Evolutionary conservation across 2,329 filamentous ascomycete species (phyloP).

Genomic region (Epichloe amarillans): DNA sequence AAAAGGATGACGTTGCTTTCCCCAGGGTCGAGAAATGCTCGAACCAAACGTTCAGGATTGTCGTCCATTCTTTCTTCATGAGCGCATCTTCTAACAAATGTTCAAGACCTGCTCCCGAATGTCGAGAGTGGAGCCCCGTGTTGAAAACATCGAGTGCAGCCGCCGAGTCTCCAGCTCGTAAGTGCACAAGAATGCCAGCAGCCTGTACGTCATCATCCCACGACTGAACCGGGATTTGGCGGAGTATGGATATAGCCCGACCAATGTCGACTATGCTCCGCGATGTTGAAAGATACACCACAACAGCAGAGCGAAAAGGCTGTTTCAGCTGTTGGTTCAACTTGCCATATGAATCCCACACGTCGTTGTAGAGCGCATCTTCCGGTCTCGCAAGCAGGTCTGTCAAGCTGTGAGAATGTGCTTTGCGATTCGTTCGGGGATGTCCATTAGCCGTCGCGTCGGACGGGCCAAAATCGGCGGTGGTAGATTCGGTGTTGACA

Average conservation of each 20-base stretch:
- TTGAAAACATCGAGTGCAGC: constrained; percentile 28
- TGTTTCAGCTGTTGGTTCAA: constrained; percentile 20
- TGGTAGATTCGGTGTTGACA: neutral
- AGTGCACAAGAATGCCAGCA: constrained; percentile 27
- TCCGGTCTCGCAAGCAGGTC: constrained; percentile 14
- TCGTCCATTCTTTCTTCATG: constrained; percentile 21
- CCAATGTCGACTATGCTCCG: constrained; percentile 28
- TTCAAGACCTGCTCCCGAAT: constrained; percentile 28
- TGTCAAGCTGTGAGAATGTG: constrained; percentile 2
- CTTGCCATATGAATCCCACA: constrained; percentile 30
- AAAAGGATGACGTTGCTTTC: neutral
- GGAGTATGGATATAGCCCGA: constrained; percentile 32
- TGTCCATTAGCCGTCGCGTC: neutral
- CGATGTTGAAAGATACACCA: constrained; percentile 31
- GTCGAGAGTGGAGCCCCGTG: constrained; percentile 19
- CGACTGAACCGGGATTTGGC: constrained; percentile 18
- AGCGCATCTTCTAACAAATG: constrained; percentile 29
- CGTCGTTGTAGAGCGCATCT: constrained; percentile 22
- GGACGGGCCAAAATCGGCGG: neutral
- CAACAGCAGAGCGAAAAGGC: constrained; percentile 18
- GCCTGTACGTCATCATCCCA: constrained; percentile 30
- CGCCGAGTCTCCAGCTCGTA: constrained; percentile 25
- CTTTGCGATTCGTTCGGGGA: neutral
- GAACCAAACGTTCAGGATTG: constrained; percentile 24
- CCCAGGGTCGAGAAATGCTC: constrained; percentile 15